Base-by-base conservation (phyloP, 495 filamentous ascomycete species). In the Penicillium alfredii region DNA sequence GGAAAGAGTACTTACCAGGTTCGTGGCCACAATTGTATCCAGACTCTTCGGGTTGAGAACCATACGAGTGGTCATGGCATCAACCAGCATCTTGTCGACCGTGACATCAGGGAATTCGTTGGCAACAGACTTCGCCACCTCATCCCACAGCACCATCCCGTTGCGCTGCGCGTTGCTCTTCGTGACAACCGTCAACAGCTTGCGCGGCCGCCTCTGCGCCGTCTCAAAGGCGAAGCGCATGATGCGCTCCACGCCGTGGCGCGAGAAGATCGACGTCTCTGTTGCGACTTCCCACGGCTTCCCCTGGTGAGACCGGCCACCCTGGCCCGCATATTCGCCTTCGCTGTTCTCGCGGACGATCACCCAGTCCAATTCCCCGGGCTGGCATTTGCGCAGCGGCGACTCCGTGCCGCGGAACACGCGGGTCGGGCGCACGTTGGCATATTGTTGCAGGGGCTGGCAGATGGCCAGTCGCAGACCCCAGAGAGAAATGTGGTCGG, bases 51-150 rank as follows among this genome's bases (percentile, higher is more conserved):
- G 73, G 42, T 74, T 70, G 22, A 72, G 42, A 7, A 74, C 71
- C 74, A 77, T 78, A 9, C 71, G 50, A 18, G 66, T 64, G 6
- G 74, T 78, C 74, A 77, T 77, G 10, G 74, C 72, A 55, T 78
- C 74, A 28, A 78, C 74, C 15, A 77, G 55, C 73, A 77, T 77
- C 55, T 74, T 78, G 32, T 77, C 72, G 15, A 62, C 53, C 35
- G 63, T 61, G 15, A 76, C 72, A 40, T 74, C 68, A 5, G 71
- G 73, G 43, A 69, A 78, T 3, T 76, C 68, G 41, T 35, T 47
- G 1, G 64, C 64, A 12, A 76, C 63, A 4, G 49, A 38, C 28
- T 53, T 49, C 4, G 72, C 71, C 8, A 76, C 61, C 43, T 72
- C 63, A 52, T 78, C 74, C 73, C 74, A 76, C 12, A 76, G 47